Conservation (phyloP, 2,329 filamentous ascomycete genomes). For the Hansfordia pulvinata region DNA sequence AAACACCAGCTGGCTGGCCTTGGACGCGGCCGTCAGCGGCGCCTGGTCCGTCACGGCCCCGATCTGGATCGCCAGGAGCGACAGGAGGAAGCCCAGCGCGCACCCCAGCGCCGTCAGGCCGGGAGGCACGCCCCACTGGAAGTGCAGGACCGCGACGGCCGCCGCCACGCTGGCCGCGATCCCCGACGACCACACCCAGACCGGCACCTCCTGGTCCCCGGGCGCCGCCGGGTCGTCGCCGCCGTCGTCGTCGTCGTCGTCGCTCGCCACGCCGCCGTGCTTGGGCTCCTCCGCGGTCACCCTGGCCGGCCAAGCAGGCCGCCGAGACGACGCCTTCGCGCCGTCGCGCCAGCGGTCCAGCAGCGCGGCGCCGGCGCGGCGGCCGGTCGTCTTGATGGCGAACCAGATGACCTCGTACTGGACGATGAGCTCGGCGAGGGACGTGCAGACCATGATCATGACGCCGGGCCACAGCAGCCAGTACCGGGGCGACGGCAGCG, state of each 20-base stretch:
- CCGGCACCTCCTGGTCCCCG: slow-evolving; percentile 33
- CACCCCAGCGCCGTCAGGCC: slow-evolving; percentile 42
- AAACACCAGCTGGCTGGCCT: slow-evolving; percentile 55
- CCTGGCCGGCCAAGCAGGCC: too few relatives aligned
- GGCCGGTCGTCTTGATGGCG: slow-evolving; percentile 31
- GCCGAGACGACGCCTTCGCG: too few relatives aligned
- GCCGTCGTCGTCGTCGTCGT: too few relatives aligned
- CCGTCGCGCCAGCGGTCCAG: too few relatives aligned
- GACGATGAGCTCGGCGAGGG: slow-evolving; percentile 23
- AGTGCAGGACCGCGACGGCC: slow-evolving; percentile 33
- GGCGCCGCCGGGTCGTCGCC: too few relatives aligned
- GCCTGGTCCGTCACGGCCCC: slow-evolving; percentile 47
- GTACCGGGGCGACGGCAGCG: slow-evolving; percentile 24
- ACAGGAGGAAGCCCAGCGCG: slow-evolving; percentile 45
- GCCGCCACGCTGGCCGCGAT: slow-evolving; percentile 32
- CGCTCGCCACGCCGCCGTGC: too few relatives aligned
- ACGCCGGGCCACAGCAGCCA: slow-evolving; percentile 28
- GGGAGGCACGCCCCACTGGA: slow-evolving; percentile 41
- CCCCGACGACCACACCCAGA: slow-evolving; percentile 37
- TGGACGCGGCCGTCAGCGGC: slow-evolving; percentile 51
- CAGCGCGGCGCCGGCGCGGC: too few relatives aligned
- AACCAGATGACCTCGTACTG: slow-evolving; percentile 24
- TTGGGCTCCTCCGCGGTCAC: slow-evolving; percentile 14
- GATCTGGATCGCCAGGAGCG: slow-evolving; percentile 47
- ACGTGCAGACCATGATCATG: slow-evolving; percentile 24